These are phyloP conservation scores for Ajuga reptans DNA, from an alignment of 305 asterid species.

Conservation along the genomic window DNA sequence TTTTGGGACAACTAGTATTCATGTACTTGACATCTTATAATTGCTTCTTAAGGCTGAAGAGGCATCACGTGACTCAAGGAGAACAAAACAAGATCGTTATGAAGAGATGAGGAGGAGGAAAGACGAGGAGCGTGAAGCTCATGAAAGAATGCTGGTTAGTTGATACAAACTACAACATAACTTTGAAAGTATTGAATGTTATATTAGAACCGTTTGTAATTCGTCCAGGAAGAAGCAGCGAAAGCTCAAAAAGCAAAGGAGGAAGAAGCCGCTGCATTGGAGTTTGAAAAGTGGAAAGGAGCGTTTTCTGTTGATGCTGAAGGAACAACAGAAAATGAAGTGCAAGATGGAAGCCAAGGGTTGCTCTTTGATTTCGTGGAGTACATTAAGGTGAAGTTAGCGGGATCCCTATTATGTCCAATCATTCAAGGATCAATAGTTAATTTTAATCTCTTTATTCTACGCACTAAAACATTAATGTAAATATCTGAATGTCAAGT, in stretches of 20 bases:
- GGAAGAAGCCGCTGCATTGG: constrained; percentile 86
- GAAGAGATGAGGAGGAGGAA: constrained; percentile 89
- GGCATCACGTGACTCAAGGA: constrained; percentile 62
- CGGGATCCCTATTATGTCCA: neutral
- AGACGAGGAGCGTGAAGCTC: constrained; percentile 98
- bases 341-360: constrained; percentile 78
- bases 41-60: constrained; percentile 66
- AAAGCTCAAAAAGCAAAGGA: constrained; percentile 75
- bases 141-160: constrained; percentile 72
- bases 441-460: neutral
- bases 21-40: constrained; percentile 13
- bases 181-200: neutral
- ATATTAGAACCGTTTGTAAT: constrained; percentile 16
- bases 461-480: neutral
- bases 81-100: constrained; percentile 72
- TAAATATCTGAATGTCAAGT: constrained; percentile 9
- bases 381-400: constrained; percentile 68
- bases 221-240: constrained; percentile 90
- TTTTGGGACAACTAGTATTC: neutral
- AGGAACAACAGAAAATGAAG: constrained; percentile 83
- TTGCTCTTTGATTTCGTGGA: constrained; percentile 83
- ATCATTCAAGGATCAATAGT: neutral
- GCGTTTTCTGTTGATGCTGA: constrained; percentile 94
- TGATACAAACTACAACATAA: constrained; percentile 4
- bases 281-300: constrained; percentile 95